Base-by-base conservation (phyloP, 257 asterid species). In the Solanum pimpinellifolium region DNA sequence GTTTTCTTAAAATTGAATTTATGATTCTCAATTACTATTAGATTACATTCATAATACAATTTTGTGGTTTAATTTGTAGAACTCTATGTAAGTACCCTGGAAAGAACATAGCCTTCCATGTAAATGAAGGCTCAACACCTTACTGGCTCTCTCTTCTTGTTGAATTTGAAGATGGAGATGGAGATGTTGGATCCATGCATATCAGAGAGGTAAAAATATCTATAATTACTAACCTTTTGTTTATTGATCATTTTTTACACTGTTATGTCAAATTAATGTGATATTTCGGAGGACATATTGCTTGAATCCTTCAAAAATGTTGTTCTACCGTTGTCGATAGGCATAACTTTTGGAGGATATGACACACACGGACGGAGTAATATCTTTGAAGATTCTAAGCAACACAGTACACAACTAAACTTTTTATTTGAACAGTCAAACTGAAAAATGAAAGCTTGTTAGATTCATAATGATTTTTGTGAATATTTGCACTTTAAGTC, bases 121-220 rank as follows among this genome's bases (percentile, higher is more conserved):
- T 94, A 37, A 97, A 95, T 56, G 99, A 95, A 92, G 99, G 99
- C 66, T 97, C 99, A 72, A 97, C 99, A 2, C 90, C 91, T 47
- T 94, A 89, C 85, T 97, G 99, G 99, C 95, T 97, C 21, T 97
- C 99, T 3, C 90, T 97, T 37, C 87, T 97, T 85, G 96, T 94
- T 80, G 99, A 97, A 69, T 97, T 94, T 73, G 99, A 97, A 88
- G 96, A 92, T 87, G 99, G 96, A 29, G 99, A 97, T 88, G 99
- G 99, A 56, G 99, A 94, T 85, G 86, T 97, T 62, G 99, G 98
- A 46, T 94, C 99, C 10, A 97, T 97, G 99, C 99, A 94, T 83
- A 93, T 97, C 62, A 89, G 96, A 91, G 92, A 95, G 99, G 99
- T 97, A 94, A 15, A 11, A 66, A 66, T n/a, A 52, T 52, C 62